Evolutionary conservation across 176 grass and related monocot genomes (phyloP).

Genomic region (Triticum urartu): DNA sequence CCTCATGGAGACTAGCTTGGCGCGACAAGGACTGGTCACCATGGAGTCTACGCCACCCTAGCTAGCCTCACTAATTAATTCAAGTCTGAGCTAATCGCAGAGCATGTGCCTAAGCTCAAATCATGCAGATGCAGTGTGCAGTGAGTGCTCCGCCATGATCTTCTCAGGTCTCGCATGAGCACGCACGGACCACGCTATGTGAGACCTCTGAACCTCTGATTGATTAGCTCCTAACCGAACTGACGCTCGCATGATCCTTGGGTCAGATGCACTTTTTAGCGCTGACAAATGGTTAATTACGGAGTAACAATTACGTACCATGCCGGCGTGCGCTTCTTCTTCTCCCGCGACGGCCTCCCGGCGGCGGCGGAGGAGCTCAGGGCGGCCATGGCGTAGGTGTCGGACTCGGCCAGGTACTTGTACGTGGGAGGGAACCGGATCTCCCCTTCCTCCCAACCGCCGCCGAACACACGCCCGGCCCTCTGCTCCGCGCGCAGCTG

Average conservation of each 20-base stretch:
- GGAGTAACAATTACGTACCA: constrained; percentile 52
- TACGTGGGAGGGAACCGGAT: constrained; percentile 91
- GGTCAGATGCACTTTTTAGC: background rate
- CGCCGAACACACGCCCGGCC: constrained; percentile 66
- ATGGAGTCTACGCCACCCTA: constrained; percentile 13
- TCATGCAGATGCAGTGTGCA: background rate
- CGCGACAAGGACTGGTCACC: constrained; percentile 29
- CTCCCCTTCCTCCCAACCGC: constrained; percentile 79
- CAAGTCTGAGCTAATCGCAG: background rate
- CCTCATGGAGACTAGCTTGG: background rate
- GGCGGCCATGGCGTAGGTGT: constrained; percentile 58
- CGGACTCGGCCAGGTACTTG: constrained; percentile 76
- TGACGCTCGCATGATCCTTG: background rate
- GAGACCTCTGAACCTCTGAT: background rate
- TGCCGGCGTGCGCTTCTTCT: constrained; percentile 73
- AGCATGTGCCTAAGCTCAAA: background rate
- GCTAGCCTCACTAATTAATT: background rate
- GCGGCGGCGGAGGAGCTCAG: constrained; percentile 24
- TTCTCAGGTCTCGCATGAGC: background rate
- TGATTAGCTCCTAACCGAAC: background rate
- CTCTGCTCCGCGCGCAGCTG: constrained; percentile 69
- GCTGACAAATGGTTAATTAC: too few relatives aligned
- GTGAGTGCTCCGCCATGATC: background rate
- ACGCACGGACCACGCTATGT: background rate
- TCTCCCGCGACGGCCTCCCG: constrained; percentile 32